A percentile compares a stretch with the other conserved stretches of the same genome.
Conservation (phyloP, 2,329 filamentous ascomycete genomes). For the Apiospora malaysiana region DNA sequence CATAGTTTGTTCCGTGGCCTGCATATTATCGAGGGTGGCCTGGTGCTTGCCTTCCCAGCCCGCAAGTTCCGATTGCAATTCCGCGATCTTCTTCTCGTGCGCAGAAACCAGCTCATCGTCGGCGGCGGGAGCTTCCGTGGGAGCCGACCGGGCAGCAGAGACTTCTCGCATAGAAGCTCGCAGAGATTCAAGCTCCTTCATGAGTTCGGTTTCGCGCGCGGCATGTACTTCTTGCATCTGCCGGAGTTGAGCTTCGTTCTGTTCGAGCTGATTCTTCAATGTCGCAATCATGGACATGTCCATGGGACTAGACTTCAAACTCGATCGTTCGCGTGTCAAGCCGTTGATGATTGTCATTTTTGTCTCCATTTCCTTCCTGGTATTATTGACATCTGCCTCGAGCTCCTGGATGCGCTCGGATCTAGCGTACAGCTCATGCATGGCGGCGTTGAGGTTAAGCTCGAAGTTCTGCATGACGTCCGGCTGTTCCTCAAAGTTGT, state of each 20-base stretch:
- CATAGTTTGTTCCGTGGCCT: constrained; percentile 75
- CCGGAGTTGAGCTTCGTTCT: constrained; percentile 81
- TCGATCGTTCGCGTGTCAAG: constrained; percentile 89
- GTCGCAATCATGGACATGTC: constrained; percentile 91
- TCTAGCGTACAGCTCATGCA: constrained; percentile 87
- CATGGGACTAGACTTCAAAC: constrained; percentile 81
- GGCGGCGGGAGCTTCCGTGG: constrained; percentile 25
- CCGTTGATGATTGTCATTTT: constrained; percentile 97
- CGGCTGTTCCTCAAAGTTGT: constrained; percentile 82
- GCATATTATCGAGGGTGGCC: constrained; percentile 71
- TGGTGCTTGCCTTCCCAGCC: constrained; percentile 81
- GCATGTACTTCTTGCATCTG: constrained; percentile 75
- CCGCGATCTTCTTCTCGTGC: constrained; percentile 64
- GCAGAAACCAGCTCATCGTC: constrained; percentile 42
- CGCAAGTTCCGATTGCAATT: constrained; percentile 73
- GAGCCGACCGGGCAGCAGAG: constrained; percentile 27
- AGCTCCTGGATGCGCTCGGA: constrained; percentile 90
- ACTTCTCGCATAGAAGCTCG: constrained; percentile 58
- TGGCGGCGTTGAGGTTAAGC: constrained; percentile 85
- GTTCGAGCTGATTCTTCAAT: constrained; percentile 85
- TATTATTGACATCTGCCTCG: constrained; percentile 80
- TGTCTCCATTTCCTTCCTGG: constrained; percentile 94
- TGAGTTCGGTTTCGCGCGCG: constrained; percentile 76
- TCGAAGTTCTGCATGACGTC: constrained; percentile 94
- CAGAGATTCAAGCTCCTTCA: constrained; percentile 72